Evolutionary conservation across 2,329 filamentous ascomycete genomes (phyloP).

Genomic region (Trichoderma cornu-damae): DNA sequence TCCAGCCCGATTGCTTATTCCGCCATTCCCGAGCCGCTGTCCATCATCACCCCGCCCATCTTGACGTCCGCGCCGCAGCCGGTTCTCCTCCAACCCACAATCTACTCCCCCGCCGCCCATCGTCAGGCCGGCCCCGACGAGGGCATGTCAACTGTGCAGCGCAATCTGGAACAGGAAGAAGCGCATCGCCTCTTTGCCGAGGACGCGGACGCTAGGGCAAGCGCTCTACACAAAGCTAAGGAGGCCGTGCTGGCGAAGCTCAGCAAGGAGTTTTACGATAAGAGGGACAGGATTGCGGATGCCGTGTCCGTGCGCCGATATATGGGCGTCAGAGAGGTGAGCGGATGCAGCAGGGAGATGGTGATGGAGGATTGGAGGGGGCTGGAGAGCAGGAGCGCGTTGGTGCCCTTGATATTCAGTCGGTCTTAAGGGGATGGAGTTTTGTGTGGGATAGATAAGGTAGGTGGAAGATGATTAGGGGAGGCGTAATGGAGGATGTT

Average conservation of each 20-base stretch:
- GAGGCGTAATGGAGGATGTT: slow-evolving; percentile 15
- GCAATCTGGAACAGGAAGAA: slow-evolving; percentile 53
- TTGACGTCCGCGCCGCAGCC: slow-evolving; percentile 45
- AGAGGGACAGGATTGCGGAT: slow-evolving; percentile 31
- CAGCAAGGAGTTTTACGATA: slow-evolving; percentile 45
- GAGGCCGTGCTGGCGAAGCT: slow-evolving; percentile 57
- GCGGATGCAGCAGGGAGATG: slow-evolving; percentile 31
- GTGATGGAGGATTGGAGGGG: slow-evolving; percentile 41
- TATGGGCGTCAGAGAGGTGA: slow-evolving; percentile 30
- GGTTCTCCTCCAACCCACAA: slow-evolving; percentile 52
- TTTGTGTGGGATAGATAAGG: background rate
- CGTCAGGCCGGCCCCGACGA: slow-evolving; percentile 30
- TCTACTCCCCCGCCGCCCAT: slow-evolving; percentile 45
- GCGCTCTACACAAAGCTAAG: slow-evolving; percentile 54
- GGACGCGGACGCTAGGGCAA: slow-evolving; percentile 50
- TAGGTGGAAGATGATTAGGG: background rate
- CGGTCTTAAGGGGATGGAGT: slow-evolving; percentile 29
- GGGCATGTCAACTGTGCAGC: slow-evolving; percentile 53
- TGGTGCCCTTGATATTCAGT: slow-evolving; percentile 59
- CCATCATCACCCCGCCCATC: slow-evolving; percentile 47
- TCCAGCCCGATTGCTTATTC: slow-evolving; percentile 26
- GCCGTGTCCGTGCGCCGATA: slow-evolving; percentile 33
- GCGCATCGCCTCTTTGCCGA: slow-evolving; percentile 52
- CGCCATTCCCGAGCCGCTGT: slow-evolving; percentile 29
- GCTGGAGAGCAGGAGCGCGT: slow-evolving; percentile 47